Evolutionary conservation across 2,329 filamentous ascomycete species (phyloP).

Genomic region (Fusarium sp.): DNA sequence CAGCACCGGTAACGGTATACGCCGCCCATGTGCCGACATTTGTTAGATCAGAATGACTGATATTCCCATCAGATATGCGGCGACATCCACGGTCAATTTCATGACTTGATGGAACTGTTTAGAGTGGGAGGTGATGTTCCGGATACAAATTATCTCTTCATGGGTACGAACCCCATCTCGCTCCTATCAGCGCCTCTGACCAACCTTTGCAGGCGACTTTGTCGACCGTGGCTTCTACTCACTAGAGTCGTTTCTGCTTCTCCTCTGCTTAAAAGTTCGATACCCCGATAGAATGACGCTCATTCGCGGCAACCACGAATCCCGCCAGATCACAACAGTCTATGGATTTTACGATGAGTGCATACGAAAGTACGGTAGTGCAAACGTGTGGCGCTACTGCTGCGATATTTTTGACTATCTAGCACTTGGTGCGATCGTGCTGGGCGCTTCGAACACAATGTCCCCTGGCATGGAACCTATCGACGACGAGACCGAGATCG

Average conservation of each 20-base stretch:
- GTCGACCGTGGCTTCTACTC: constrained; percentile 99
- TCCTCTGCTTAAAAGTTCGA: constrained; percentile 94
- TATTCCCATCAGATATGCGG: constrained; percentile 77
- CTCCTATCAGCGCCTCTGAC: constrained; percentile 19
- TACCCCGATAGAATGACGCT: constrained; percentile 98
- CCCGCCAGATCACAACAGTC: constrained; percentile 94
- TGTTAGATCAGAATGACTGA: constrained; percentile 18
- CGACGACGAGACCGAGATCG: constrained; percentile 85
- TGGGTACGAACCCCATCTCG: constrained; percentile 67
- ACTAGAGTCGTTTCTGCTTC: constrained; percentile 93
- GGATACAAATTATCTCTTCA: constrained; percentile 96
- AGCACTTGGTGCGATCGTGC: constrained; percentile 85
- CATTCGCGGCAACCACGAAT: constrained; percentile 95
- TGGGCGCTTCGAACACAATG: constrained; percentile 80
- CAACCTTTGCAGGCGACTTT: constrained; percentile 75
- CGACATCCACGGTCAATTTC: constrained; percentile 96
- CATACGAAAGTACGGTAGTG: constrained; percentile 92
- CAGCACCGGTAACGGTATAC: constrained; percentile 88
- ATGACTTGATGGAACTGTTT: constrained; percentile 96
- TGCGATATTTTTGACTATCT: constrained; percentile 99
- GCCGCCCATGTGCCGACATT: not conserved
- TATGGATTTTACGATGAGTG: constrained; percentile 99
- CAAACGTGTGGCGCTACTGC: constrained; percentile 97
- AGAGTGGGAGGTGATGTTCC: constrained; percentile 92
- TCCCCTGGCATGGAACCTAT: constrained; percentile 59